Evolutionary conservation across 192 early-diverging fungal species (phyloP), one percentile per base, ranked within the genome.

Genomic region (Backusella westeae): DNA sequence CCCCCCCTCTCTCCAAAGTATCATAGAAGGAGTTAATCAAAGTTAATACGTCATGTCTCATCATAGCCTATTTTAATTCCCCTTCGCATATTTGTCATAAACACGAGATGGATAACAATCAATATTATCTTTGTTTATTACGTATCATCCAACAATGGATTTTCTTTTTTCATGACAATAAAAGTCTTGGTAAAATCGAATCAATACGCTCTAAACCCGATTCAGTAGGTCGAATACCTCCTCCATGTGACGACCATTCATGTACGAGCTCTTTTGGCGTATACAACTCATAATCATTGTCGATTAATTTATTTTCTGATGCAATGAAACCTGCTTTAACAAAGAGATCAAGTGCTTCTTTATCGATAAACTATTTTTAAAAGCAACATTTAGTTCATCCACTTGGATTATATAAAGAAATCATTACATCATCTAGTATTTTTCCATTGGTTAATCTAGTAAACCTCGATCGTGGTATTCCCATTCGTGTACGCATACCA

Each of bases 181-280:
- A 34, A 34, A 71, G 14, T 19, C 70, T 71, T 15, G 85, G 80
- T 29, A 86, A 69, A 53, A 89, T 83, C 32, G 81, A 80, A 73
- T 89, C 87, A 12, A 84, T 84, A 12, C 87, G 81, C 6, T 83
- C 84, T 69, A 89, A 78, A 7, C 87, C 87, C 29, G 67, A 63
- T 74, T 89, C 86, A 29, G 87, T 89, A 2, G 87, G 87, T 35
- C 83, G 73, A n/a, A 89, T 74, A 15, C 77, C 59, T 19, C 75
- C 69, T 19, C 73, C 69, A n/a, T 77, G 6, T 59, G 23, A 1
- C 8, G 36, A 14, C 67, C 76, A 68, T 29, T 77, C 67, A 66
- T 12, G 19, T 34, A 69, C 17, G 15, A 74, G 41, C 52, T 67
- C 34, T 71, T 34, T 32, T 82, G 78, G 34, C 38, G 75, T 26